phyloP scores from a whole-genome alignment of 2,329 filamentous ascomycete genomes.

The Catunica adiposa region DNA sequence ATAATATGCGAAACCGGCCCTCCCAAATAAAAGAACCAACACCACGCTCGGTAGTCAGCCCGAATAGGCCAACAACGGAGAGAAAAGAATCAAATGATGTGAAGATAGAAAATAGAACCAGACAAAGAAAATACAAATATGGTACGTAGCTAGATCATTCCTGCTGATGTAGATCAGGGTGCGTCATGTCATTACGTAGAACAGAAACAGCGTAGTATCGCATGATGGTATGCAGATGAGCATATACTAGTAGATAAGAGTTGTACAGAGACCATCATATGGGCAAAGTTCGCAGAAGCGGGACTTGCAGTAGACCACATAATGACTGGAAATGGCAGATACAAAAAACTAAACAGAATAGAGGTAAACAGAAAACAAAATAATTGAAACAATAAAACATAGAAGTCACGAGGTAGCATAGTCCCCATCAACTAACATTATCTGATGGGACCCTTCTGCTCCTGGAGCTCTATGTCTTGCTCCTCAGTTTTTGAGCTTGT shows the following conservation, averaged over 20 bases:
- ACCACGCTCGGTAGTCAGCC: not conserved
- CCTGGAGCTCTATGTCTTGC: conserved; percentile 33
- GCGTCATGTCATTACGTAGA: conserved; percentile 2
- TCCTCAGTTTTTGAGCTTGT: conserved; percentile 19
- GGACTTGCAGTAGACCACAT: not conserved
- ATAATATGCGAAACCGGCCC: conserved; percentile 1
- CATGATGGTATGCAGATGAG: not conserved
- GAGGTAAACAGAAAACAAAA: conserved; percentile 7
- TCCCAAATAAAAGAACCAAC: conserved; percentile 1
- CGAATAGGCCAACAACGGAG: not conserved
- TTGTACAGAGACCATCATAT: not conserved
- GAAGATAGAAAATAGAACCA: conserved; percentile 4
- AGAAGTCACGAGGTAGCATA: not conserved
- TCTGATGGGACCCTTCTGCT: conserved; percentile 24
- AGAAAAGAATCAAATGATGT: not conserved
- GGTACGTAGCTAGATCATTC: not conserved
- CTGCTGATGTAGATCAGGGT: not conserved
- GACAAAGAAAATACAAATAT: conserved; percentile 1
- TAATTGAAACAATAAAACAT: conserved; percentile 7
- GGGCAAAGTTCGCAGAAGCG: not conserved
- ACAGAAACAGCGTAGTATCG: not conserved
- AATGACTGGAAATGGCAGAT: conserved; percentile 1
- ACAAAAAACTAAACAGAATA: conserved; percentile 1
- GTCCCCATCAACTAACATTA: conserved; percentile 6
- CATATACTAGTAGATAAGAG: not conserved